These are phyloP conservation scores for Trapa incisa DNA, from an alignment of 345 rosid genomes.

Conservation along the genomic window DNA sequence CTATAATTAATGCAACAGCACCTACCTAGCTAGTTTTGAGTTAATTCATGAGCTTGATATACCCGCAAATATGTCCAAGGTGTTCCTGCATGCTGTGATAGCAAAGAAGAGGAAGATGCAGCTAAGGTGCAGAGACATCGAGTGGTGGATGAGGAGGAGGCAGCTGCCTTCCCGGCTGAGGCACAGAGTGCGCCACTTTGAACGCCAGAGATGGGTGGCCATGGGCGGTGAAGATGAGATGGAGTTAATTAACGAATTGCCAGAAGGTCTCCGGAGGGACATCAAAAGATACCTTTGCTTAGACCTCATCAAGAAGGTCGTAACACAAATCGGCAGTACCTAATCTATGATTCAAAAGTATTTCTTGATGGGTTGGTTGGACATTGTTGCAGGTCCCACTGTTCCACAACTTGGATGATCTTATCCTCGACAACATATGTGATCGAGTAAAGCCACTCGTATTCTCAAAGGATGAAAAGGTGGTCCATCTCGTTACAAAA, in stretches of 20 bases:
- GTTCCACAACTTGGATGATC: conserved; percentile 65
- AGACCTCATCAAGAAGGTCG: conserved; percentile 69
- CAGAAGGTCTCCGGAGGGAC: conserved; percentile 79
- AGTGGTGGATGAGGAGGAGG: conserved; percentile 93
- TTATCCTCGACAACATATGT: conserved; percentile 89
- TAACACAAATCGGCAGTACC: background rate
- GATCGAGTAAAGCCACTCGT: conserved; percentile 64
- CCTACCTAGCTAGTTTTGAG: no score
- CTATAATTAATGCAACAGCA: no score
- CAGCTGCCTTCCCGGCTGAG: conserved; percentile 71
- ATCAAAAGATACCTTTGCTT: conserved; percentile 77
- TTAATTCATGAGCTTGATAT: no score
- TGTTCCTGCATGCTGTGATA: conserved; percentile 59
- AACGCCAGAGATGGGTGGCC: conserved; percentile 54
- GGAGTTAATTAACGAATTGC: conserved; percentile 58
- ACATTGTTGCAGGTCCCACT: conserved; percentile 47
- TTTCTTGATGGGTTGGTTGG: no score
- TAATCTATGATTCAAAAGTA: no score
- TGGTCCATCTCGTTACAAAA: conserved; percentile 2
- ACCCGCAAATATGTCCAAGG: conserved; percentile 22
- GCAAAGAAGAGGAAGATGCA: conserved; percentile 76
- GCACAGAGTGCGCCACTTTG: conserved; percentile 67
- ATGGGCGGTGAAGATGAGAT: conserved; percentile 76
- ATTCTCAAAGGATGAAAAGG: conserved; percentile 86
- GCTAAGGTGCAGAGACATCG: conserved; percentile 64